phyloP scores from a whole-genome alignment of 805 yeast genomes.

The Komagataella pseudopastoris region DNA sequence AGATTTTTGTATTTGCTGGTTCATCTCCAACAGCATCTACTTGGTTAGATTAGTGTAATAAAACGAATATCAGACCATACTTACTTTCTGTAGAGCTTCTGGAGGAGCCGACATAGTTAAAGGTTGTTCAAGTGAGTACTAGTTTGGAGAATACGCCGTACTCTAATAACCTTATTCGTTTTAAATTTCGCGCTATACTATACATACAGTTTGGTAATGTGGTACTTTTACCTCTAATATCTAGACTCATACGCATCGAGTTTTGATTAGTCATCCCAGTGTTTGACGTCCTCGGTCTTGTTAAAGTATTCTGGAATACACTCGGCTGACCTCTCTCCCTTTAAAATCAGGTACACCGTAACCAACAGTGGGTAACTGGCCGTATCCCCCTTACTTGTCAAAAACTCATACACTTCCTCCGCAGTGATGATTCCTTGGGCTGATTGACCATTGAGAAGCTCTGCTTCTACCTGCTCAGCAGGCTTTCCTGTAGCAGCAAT shows the following conservation, averaged over 20 bases:
- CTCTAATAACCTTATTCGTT: not conserved
- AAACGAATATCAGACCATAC: conserved; percentile 1
- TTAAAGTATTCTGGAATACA: not conserved
- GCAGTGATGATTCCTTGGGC: conserved; percentile 93
- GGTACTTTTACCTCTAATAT: not conserved
- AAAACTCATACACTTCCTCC: conserved; percentile 81
- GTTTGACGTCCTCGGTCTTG: not conserved
- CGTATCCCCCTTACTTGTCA: conserved; percentile 34
- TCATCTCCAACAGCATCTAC: conserved; percentile 50
- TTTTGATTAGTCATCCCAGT: not conserved
- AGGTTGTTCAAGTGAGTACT: not conserved
- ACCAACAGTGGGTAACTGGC: conserved; percentile 73
- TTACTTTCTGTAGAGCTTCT: conserved; percentile 26
- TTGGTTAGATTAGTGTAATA: not conserved
- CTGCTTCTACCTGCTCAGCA: conserved; percentile 75
- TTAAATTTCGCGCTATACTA: not conserved
- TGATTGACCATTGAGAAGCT: conserved; percentile 84
- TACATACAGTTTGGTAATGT: too few species aligned
- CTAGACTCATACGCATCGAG: not conserved
- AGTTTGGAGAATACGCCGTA: not conserved
- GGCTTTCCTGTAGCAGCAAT: conserved; percentile 71
- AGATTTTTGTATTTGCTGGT: conserved; percentile 43
- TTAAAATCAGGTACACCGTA: conserved; percentile 74
- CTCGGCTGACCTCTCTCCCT: conserved; percentile 29
- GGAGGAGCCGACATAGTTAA: conserved; percentile 25